Conservation (phyloP, 768 basidiomycete species). For the Sutorius australiensis region DNA sequence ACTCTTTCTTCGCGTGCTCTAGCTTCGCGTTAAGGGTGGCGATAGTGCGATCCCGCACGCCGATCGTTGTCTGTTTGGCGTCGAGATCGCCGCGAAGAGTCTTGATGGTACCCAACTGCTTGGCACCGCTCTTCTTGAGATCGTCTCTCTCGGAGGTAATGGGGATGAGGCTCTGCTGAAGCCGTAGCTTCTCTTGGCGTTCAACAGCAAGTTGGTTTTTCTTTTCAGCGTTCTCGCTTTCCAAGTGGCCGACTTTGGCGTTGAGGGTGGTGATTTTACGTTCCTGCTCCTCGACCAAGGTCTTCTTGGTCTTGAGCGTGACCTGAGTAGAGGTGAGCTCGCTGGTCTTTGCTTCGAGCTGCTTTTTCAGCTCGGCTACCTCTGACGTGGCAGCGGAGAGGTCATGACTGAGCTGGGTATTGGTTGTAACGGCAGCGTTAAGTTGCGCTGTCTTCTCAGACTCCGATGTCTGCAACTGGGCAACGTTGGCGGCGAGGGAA, state of each 20-base stretch:
- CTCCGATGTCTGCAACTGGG: background rate
- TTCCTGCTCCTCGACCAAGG: background rate
- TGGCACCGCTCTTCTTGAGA: background rate
- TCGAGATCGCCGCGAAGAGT: background rate
- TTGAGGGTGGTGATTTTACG: background rate
- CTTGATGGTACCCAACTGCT: background rate
- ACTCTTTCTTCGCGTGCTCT: background rate
- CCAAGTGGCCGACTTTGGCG: background rate
- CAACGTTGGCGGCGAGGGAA: background rate
- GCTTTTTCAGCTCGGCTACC: background rate
- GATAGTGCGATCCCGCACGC: background rate
- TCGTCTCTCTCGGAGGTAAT: background rate
- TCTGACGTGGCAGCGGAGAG: background rate
- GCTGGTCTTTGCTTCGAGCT: background rate
- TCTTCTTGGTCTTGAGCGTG: background rate
- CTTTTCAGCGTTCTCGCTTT: background rate
- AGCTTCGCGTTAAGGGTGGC: background rate
- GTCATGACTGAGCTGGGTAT: background rate
- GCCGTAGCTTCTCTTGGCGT: background rate
- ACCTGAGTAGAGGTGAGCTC: background rate
- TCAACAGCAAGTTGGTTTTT: background rate
- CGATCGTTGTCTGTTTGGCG: background rate
- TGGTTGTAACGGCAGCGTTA: background rate
- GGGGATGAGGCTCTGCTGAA: background rate
- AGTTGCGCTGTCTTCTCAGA: background rate